Percentiles rank a stretch among this genome's conserved stretches.
Conservation (phyloP, 306 rosid species). For the Corylus americana region DNA sequence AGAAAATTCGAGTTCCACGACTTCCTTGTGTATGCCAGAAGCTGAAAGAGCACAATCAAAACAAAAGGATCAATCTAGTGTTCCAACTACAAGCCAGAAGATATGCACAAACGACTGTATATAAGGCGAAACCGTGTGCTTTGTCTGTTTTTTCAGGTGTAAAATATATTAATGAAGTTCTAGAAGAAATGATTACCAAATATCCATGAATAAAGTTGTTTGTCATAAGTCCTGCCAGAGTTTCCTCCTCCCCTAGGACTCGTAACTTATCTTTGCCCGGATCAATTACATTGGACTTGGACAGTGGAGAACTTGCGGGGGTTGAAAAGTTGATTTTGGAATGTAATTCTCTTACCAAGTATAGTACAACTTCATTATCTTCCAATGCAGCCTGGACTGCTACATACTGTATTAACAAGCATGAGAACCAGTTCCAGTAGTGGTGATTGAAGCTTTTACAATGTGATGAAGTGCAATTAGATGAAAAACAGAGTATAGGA, state of each 20-base stretch:
- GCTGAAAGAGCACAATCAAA: conserved; percentile 37
- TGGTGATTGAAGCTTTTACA: background rate
- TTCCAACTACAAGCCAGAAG: conserved; percentile 6
- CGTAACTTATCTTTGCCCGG: conserved; percentile 44
- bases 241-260: conserved; percentile 49
- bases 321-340: conserved; percentile 29
- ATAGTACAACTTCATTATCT: conserved; percentile 54
- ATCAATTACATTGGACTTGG: conserved; percentile 27
- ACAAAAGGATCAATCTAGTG: background rate
- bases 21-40: conserved; percentile 67
- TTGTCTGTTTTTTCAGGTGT: background rate
- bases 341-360: conserved; percentile 43
- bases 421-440: conserved; percentile 24
- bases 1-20: conserved; percentile 18
- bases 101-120: background rate
- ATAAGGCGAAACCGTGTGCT: background rate
- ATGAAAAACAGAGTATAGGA: conserved; percentile 16
- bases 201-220: conserved; percentile 34
- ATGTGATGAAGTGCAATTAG: background rate
- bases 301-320: conserved; percentile 11
- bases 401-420: conserved; percentile 51
- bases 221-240: conserved; percentile 53
- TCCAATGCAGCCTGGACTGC: conserved; percentile 41
- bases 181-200: conserved; percentile 51
- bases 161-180: conserved; percentile 4